A percentile compares a stretch with the other conserved stretches of the same genome.
phyloP scores from a whole-genome alignment of 2,329 filamentous ascomycete genomes.

The Gaeumannomyces tritici region DNA sequence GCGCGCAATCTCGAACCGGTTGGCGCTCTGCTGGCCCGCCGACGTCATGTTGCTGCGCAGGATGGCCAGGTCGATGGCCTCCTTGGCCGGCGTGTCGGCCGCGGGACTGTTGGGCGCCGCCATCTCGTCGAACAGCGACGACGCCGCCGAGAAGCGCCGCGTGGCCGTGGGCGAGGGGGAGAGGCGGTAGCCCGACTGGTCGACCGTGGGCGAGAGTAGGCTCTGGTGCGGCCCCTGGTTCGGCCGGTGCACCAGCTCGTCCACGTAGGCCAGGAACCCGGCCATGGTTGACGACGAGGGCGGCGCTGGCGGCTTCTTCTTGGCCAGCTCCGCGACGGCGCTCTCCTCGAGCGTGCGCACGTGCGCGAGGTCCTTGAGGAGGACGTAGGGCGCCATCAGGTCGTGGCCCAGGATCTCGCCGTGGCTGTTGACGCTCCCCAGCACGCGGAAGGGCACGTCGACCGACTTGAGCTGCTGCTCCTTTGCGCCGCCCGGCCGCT shows the following conservation, averaged over 20 bases:
- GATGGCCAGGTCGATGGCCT: conserved; percentile 86
- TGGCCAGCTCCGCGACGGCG: neutral
- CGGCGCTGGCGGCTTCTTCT: conserved; percentile 8
- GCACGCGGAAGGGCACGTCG: conserved; percentile 83
- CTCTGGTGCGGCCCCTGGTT: conserved; percentile 33
- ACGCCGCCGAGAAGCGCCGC: conserved; percentile 38
- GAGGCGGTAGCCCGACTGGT: neutral
- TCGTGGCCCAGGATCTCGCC: conserved; percentile 90
- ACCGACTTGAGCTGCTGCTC: conserved; percentile 84
- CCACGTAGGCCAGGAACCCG: conserved; percentile 69
- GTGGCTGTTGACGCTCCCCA: conserved; percentile 83
- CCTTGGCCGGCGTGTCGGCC: conserved; percentile 53
- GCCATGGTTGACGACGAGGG: conserved; percentile 35
- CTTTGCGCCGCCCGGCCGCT: conserved; percentile 67
- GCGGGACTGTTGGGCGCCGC: neutral
- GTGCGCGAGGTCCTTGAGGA: conserved; percentile 73
- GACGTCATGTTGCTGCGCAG: conserved; percentile 65
- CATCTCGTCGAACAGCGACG: conserved; percentile 9
- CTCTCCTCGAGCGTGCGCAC: conserved; percentile 22
- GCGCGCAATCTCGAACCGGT: conserved; percentile 89
- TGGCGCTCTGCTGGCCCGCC: conserved; percentile 68
- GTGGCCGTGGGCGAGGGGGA: conserved; percentile 28
- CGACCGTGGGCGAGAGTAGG: conserved; percentile 63
- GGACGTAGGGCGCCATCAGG: conserved; percentile 85
- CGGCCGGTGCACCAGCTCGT: conserved; percentile 42